These are phyloP conservation scores for Multifurca ochricompacta DNA, from an alignment of 768 basidiomycete species.

Conservation along the genomic window DNA sequence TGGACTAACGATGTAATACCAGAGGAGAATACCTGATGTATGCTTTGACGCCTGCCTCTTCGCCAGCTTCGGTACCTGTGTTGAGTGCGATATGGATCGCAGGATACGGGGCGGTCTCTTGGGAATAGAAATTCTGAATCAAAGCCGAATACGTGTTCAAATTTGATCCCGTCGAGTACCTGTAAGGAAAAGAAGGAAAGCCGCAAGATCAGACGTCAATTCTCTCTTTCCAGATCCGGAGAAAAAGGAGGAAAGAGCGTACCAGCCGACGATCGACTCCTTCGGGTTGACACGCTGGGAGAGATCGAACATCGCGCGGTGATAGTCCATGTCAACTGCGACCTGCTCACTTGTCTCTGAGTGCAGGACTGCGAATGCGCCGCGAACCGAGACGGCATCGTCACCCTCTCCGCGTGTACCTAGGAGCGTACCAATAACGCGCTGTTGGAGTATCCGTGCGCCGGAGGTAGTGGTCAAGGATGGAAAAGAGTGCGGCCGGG, in stretches of 20 bases:
- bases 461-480: constrained; percentile 95
- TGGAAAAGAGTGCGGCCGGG: constrained; percentile 87
- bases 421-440: constrained; percentile 93
- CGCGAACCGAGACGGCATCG: constrained; percentile 61
- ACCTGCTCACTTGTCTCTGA: constrained; percentile 89
- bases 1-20: neutral
- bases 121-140: constrained; percentile 95
- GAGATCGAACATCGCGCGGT: constrained; percentile 86
- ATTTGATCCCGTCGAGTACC: constrained; percentile 89
- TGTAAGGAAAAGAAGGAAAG: too few relatives aligned
- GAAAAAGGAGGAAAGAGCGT: constrained; percentile 26
- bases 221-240: constrained; percentile 46
- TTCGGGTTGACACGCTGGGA: constrained; percentile 77
- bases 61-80: constrained; percentile 62
- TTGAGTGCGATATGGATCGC: constrained; percentile 90
- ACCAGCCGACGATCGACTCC: constrained; percentile 96
- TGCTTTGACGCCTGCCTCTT: constrained; percentile 70
- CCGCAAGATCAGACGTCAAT: constrained; percentile 86
- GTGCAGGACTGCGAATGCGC: constrained; percentile 88
- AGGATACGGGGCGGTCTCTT: constrained; percentile 81
- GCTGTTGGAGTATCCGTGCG: constrained; percentile 70
- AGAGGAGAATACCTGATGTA: constrained; percentile 58
- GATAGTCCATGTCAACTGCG: constrained; percentile 95
- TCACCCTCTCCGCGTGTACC: constrained; percentile 58
- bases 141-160: constrained; percentile 93